Evolutionary conservation across 495 filamentous ascomycete species (phyloP).

Genomic region (Podospora didyma): DNA sequence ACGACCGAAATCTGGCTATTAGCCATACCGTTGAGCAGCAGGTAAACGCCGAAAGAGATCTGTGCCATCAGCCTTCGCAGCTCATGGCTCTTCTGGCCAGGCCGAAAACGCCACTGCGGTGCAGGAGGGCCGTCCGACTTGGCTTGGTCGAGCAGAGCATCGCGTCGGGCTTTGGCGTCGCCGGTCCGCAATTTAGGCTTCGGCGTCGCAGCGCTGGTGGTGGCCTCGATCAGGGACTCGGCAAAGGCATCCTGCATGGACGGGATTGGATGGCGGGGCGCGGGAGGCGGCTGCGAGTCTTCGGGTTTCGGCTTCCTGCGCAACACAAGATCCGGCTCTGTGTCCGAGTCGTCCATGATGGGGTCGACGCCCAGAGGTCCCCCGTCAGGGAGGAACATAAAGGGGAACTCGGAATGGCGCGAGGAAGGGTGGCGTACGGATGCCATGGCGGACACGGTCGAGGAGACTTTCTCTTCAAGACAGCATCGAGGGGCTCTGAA

Average conservation of each 20-base stretch:
- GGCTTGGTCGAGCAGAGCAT: conserved; percentile 62
- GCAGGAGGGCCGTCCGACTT: conserved; percentile 58
- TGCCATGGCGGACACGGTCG: conserved; percentile 15
- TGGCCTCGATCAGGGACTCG: conserved; percentile 80
- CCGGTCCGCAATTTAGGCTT: conserved; percentile 53
- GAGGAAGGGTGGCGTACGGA: conserved; percentile 12
- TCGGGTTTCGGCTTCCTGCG: conserved; percentile 3
- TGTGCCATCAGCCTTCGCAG: conserved; percentile 88
- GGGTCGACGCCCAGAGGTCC: conserved; percentile 1
- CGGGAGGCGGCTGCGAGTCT: conserved; percentile 18
- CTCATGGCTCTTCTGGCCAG: conserved; percentile 68
- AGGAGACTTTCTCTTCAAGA: not conserved
- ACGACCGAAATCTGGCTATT: conserved; percentile 85
- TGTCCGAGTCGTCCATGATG: conserved; percentile 7
- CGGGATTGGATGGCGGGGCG: conserved; percentile 57
- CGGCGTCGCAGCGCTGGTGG: conserved; percentile 36
- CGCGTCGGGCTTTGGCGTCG: conserved; percentile 62
- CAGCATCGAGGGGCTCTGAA: conserved; percentile 3
- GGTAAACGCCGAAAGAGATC: conserved; percentile 88
- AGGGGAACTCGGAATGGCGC: conserved; percentile 19
- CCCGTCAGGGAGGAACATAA: conserved; percentile 17
- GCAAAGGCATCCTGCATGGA: conserved; percentile 89
- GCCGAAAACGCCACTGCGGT: conserved; percentile 67
- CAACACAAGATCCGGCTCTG: conserved; percentile 10
- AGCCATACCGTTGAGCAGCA: conserved; percentile 78